Conservation (phyloP, 2,329 filamentous ascomycete genomes). For the Scytalidium sp. region DNA sequence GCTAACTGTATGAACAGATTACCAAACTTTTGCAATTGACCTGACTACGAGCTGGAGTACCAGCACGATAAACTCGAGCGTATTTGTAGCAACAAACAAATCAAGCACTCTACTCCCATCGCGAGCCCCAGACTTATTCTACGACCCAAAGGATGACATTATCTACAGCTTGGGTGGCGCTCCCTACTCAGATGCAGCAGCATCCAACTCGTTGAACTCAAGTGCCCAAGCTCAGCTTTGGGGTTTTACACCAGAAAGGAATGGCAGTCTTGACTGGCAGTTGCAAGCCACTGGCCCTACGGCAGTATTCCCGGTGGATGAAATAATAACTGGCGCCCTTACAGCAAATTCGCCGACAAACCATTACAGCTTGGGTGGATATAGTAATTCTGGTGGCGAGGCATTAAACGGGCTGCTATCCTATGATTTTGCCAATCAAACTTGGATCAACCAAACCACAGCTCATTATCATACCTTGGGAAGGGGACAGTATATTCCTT, state of each 20-base stretch:
- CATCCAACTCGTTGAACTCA: neutral
- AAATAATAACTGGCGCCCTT: neutral
- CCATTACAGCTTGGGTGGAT: slow-evolving; percentile 4
- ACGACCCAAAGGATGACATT: slow-evolving; percentile 4
- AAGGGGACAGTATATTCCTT: slow-evolving; percentile 7
- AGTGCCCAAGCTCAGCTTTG: slow-evolving; percentile 4
- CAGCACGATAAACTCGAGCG: neutral
- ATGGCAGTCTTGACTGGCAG: slow-evolving; percentile 5
- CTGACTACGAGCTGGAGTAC: slow-evolving; percentile 7
- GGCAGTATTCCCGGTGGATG: slow-evolving; percentile 4
- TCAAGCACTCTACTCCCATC: neutral
- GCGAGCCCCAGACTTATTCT: slow-evolving; percentile 7
- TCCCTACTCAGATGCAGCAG: neutral
- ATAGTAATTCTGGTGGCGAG: neutral
- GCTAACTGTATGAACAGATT: no score
- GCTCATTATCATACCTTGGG: slow-evolving; percentile 3
- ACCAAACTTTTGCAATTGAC: slow-evolving; percentile 8
- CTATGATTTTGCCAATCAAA: slow-evolving; percentile 5
- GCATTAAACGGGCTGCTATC: slow-evolving; percentile 4
- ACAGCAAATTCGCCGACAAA: neutral
- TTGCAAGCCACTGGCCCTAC: slow-evolving; percentile 3
- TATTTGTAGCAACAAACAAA: neutral
- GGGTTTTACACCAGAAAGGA: slow-evolving; percentile 6
- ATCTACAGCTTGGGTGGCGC: slow-evolving; percentile 9
- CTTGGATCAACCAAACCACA: slow-evolving; percentile 6